Conservation (phyloP, 2,329 filamentous ascomycete genomes). For the Plectosphaerella sp. region DNA sequence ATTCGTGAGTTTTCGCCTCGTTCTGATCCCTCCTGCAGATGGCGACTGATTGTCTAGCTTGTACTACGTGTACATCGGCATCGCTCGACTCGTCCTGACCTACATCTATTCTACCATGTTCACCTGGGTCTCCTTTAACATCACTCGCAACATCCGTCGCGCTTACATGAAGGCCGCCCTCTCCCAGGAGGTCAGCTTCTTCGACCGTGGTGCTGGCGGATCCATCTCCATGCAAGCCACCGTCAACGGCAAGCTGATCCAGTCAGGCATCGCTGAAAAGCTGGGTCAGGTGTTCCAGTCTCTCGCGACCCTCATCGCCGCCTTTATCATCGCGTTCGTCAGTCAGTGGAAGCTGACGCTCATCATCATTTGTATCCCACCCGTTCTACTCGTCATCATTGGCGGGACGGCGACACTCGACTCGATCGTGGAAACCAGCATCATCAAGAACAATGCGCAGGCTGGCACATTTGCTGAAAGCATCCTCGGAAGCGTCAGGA, state of each 20-base stretch:
- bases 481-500: slow-evolving; percentile 7
- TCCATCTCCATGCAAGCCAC: slow-evolving; percentile 6
- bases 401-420: background rate
- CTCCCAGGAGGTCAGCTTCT: slow-evolving; percentile 45
- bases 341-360: slow-evolving; percentile 6
- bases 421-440: slow-evolving; percentile 12
- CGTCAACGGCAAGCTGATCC: slow-evolving; percentile 5
- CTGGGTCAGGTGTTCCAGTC: slow-evolving; percentile 2
- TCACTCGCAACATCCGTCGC: slow-evolving; percentile 40
- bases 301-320: slow-evolving; percentile 2
- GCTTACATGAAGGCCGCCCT: slow-evolving; percentile 45
- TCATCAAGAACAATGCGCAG: slow-evolving; percentile 19
- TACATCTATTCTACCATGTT: slow-evolving; percentile 32
- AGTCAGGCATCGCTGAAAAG: slow-evolving; percentile 5
- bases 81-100: slow-evolving; percentile 12
- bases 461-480: slow-evolving; percentile 21
- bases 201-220: slow-evolving; percentile 29
- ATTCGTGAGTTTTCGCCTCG: background rate
- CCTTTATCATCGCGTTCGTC: slow-evolving; percentile 6
- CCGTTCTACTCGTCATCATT: background rate
- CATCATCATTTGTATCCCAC: slow-evolving; percentile 2
- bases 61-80: slow-evolving; percentile 21
- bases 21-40: background rate
- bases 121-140: slow-evolving; percentile 44
- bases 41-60: slow-evolving; percentile 7